Evolutionary conservation across 768 basidiomycete genomes (phyloP), one percentile per base, ranked within the genome.

Genomic region (Hemileccinum impolitum): DNA sequence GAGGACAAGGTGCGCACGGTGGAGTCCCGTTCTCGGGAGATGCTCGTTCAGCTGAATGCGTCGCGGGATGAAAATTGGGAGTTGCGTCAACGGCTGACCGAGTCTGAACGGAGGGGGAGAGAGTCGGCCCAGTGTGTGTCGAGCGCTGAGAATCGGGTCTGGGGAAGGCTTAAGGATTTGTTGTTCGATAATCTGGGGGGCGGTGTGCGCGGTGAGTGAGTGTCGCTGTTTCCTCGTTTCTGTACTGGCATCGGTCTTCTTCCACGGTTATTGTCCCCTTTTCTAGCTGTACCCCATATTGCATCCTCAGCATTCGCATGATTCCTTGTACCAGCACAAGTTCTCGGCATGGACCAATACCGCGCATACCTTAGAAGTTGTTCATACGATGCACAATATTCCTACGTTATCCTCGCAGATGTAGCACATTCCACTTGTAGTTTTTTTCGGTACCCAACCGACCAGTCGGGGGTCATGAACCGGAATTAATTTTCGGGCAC

Each of bases 141-240:
- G 12, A 48, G 28, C 49, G 32, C 38, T 9, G 66, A 66, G 23
- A 56, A 25, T 30, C 57, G 53, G 25, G 51, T 68, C 23, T 66
- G 62, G 64, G 62, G 53, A 39, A 59, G 48, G 48, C 44, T 66
- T 51, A 68, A 59, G 43, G 64, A 62, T 48, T 45, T 66, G 52
- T 49, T 66, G 17, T 62, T 61, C 52, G 62, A 68, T 41, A 62
- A 60, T 19, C 39, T 68, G 31, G 54, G 54, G 9, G 50, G 50
- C 12, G 44, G 52, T 40, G 14, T 50, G 26, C 60, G 51, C 11
- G 53, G 55, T 55, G 63, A 48, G 61, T 65, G 39, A 61, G 42
- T 14, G 40, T 42, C 3, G 40, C 25, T 37, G 30, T 28, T n/a
- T 23, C 44, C 19, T 28, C 44, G 31, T 47, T 35, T 53, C 25